These are phyloP conservation scores for Myxozyma sirexii DNA, from an alignment of 805 yeast genomes.

Conservation along the genomic window DNA sequence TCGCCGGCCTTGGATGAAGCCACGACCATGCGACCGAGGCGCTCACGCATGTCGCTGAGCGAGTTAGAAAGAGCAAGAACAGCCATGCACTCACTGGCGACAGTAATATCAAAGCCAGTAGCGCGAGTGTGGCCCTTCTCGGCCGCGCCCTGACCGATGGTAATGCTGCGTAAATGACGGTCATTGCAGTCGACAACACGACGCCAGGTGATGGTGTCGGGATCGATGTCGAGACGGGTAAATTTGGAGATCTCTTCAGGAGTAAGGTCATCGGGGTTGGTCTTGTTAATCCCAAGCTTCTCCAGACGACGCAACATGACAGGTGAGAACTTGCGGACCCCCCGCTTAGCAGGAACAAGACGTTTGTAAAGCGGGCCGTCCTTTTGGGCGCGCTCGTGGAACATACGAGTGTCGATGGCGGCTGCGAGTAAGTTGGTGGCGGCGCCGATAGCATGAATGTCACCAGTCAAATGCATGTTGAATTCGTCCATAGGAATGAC, in stretches of 20 bases:
- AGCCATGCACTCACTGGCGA: slow-evolving; percentile 96
- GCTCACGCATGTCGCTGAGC: slow-evolving; percentile 77
- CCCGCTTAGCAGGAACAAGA: slow-evolving; percentile 83
- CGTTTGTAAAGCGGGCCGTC: slow-evolving; percentile 80
- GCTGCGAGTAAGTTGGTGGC: slow-evolving; percentile 95
- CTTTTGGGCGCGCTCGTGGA: slow-evolving; percentile 88
- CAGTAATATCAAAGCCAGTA: slow-evolving; percentile 94
- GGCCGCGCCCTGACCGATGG: slow-evolving; percentile 89
- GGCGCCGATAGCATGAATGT: slow-evolving; percentile 92
- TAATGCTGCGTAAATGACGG: slow-evolving; percentile 83
- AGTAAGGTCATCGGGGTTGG: slow-evolving; percentile 78
- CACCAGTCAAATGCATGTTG: slow-evolving; percentile 97
- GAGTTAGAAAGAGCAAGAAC: slow-evolving; percentile 81
- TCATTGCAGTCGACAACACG: slow-evolving; percentile 96
- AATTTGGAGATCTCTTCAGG: slow-evolving; percentile 72
- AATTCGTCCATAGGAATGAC: slow-evolving; percentile 99
- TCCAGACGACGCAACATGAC: slow-evolving; percentile 75
- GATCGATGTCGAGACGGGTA: slow-evolving; percentile 86
- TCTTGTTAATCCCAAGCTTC: slow-evolving; percentile 78
- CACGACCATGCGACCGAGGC: slow-evolving; percentile 88
- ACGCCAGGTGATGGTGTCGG: slow-evolving; percentile 84
- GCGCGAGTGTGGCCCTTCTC: slow-evolving; percentile 85
- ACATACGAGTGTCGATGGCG: slow-evolving; percentile 95
- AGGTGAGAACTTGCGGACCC: slow-evolving; percentile 73
- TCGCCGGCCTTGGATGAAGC: slow-evolving; percentile 74